These are phyloP conservation scores for Lojkania enalia DNA, from an alignment of 2,329 filamentous ascomycete genomes.

Conservation along the genomic window DNA sequence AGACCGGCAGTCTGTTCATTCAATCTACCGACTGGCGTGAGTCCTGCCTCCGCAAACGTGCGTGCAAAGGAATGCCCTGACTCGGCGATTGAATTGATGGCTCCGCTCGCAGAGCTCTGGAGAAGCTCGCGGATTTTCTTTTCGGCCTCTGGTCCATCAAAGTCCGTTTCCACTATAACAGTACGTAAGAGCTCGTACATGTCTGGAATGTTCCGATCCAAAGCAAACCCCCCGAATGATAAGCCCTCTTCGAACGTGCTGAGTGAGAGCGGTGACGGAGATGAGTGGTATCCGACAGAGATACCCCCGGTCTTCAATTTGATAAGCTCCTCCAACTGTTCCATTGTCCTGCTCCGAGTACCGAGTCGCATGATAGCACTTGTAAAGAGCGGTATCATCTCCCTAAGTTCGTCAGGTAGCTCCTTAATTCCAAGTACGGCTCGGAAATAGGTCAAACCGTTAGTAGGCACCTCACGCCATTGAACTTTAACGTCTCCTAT, in stretches of 20 bases:
- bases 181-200: constrained; percentile 87
- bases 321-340: constrained; percentile 92
- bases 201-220: constrained; percentile 85
- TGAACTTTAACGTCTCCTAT: constrained; percentile 71
- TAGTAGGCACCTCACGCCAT: constrained; percentile 91
- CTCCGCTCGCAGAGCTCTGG: constrained; percentile 83
- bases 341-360: constrained; percentile 85
- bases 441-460: constrained; percentile 94
- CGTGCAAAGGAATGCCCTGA: constrained; percentile 87
- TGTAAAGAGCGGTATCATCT: constrained; percentile 85
- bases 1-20: constrained; percentile 88
- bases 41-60: constrained; percentile 76
- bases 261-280: constrained; percentile 74
- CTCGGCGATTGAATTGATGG: constrained; percentile 88
- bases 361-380: constrained; percentile 92
- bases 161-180: constrained; percentile 84
- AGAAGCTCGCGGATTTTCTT: constrained; percentile 83
- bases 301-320: constrained; percentile 95
- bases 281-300: constrained; percentile 80
- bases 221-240: constrained; percentile 79
- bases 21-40: constrained; percentile 72
- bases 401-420: constrained; percentile 80
- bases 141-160: constrained; percentile 79
- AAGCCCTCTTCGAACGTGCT: constrained; percentile 77
- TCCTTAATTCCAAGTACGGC: constrained; percentile 79